phyloP scores from a whole-genome alignment of 2,329 filamentous ascomycete species.

The Elsinoe arachidis region DNA sequence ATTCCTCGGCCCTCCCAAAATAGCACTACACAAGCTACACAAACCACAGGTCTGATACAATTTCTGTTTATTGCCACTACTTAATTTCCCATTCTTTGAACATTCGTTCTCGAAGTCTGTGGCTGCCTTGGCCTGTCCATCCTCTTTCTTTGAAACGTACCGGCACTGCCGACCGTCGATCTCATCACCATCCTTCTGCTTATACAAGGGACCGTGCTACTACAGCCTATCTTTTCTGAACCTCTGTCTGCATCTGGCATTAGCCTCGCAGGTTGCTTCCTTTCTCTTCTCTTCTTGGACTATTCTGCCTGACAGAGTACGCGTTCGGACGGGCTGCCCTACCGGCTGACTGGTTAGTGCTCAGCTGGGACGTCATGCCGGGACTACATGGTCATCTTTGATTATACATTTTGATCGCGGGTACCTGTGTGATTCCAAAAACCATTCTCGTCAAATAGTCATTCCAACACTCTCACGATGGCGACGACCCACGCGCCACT shows the following conservation, averaged over 20 bases:
- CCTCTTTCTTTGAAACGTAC: background rate
- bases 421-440: background rate
- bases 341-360: background rate
- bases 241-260: background rate
- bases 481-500: background rate
- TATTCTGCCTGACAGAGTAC: background rate
- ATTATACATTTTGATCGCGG: background rate
- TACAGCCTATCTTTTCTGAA: background rate
- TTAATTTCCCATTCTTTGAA: background rate
- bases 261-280: background rate
- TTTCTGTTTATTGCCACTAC: background rate
- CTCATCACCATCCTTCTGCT: background rate
- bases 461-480: background rate
- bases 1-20: background rate
- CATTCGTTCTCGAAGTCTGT: background rate
- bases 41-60: slow-evolving; percentile 11
- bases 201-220: background rate
- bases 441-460: background rate
- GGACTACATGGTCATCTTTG: background rate
- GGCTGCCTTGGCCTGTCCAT: background rate
- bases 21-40: background rate
- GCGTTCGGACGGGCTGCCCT: slow-evolving; percentile 1
- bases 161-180: background rate
- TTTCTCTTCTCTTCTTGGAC: background rate
- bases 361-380: slow-evolving; percentile 3